A percentile compares a stretch with the other conserved stretches of the same genome.
Conservation (phyloP, 176 grass and related monocot species). For the barley (Hordeum vulgare) region DNA sequence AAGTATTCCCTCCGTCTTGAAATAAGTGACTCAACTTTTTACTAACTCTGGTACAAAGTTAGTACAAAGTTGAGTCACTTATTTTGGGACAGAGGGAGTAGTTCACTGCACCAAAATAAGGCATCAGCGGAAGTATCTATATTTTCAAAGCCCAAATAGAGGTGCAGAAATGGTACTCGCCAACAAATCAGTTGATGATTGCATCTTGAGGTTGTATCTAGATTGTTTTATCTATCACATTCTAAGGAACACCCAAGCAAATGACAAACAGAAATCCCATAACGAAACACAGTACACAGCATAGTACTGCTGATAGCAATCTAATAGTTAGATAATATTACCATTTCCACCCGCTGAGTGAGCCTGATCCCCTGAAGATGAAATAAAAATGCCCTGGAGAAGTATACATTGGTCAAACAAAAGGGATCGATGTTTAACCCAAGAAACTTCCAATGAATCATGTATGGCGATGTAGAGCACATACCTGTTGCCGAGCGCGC, state of each 20-base stretch:
- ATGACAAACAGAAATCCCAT: neutral
- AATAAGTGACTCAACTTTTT: too few relatives aligned
- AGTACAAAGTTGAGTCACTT: too few relatives aligned
- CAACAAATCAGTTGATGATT: neutral
- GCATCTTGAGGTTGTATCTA: neutral
- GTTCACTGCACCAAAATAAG: neutral
- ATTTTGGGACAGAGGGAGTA: too few relatives aligned
- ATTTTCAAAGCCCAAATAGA: neutral
- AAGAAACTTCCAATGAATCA: conserved; percentile 9
- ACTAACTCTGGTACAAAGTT: too few relatives aligned
- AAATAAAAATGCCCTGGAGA: conserved; percentile 90
- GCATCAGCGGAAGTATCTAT: neutral
- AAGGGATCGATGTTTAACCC: neutral
- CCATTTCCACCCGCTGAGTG: conserved; percentile 67
- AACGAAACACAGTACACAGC: neutral
- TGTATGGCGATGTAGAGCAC: neutral
- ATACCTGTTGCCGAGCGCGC: conserved; percentile 72
- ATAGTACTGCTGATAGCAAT: neutral
- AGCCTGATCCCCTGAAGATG: conserved; percentile 62
- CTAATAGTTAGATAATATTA: conserved; percentile 18
- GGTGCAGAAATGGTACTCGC: neutral
- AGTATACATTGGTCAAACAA: conserved; percentile 22
- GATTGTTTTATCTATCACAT: conserved; percentile 9
- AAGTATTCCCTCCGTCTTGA: too few relatives aligned
- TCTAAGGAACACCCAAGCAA: neutral